Evolutionary conservation across 2,329 filamentous ascomycete species (phyloP).

Genomic region (Dryadomyces quercivorus): DNA sequence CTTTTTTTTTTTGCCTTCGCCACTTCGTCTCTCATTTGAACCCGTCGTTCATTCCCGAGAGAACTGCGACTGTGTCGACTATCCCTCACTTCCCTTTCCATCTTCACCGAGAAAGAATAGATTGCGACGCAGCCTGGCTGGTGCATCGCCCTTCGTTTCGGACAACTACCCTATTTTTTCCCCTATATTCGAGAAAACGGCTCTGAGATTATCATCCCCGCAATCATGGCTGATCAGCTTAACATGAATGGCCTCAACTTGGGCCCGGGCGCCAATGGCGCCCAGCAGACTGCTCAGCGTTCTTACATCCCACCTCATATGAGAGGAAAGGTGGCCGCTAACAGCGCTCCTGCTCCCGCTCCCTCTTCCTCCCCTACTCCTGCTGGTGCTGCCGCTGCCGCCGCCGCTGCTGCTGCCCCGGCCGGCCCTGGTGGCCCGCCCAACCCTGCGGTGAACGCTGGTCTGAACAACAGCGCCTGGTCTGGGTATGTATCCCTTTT

Average conservation of each 20-base stretch:
- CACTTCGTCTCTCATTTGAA: conserved; percentile 10
- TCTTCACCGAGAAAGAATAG: not conserved
- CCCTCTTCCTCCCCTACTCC: not conserved
- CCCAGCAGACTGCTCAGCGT: conserved; percentile 29
- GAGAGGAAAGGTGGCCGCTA: conserved; percentile 41
- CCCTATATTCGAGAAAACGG: not conserved
- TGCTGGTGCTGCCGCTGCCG: conserved; percentile 13
- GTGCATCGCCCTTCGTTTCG: not conserved
- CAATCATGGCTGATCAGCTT: conserved; percentile 70
- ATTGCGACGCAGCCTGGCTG: too few relatives aligned
- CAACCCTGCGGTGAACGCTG: conserved; percentile 22
- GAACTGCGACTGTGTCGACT: conserved; percentile 11
- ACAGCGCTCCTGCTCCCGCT: conserved; percentile 5
- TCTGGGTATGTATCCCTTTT: conserved; percentile 33
- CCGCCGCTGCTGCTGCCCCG: conserved; percentile 3
- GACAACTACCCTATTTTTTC: not conserved
- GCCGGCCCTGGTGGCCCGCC: conserved; percentile 1
- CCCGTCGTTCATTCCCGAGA: conserved; percentile 9
- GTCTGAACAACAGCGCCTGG: conserved; percentile 54
- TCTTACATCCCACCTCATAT: conserved; percentile 83
- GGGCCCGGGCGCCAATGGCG: conserved; percentile 25
- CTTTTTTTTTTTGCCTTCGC: not conserved
- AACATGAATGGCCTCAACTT: conserved; percentile 69
- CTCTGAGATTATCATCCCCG: conserved; percentile 7
- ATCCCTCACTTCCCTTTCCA: not conserved